Evolutionary conservation across 2,329 filamentous ascomycete genomes (phyloP), one percentile per base, ranked within the genome.

Genomic region (Lecanicillium sp.): DNA sequence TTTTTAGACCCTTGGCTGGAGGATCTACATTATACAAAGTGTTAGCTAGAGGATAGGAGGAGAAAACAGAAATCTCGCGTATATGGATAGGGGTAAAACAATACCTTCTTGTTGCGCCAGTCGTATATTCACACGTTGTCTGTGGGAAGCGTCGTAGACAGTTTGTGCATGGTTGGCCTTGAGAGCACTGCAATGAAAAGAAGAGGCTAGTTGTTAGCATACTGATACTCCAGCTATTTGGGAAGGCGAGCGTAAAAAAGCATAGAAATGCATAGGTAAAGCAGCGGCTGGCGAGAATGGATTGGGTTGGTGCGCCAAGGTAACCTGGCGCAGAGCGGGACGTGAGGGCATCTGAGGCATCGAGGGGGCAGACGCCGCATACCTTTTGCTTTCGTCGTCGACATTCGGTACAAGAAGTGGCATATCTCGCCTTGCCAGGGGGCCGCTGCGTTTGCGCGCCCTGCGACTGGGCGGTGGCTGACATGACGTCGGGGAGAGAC

Each of bases 331-430:
- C 7, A 25, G 22, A 25, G 22, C 22, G n/a, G n/a, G n/a, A 25
- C 22, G 18, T 17, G 25, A 10, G 38, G 28, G 45, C 37, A 45
- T 39, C 32, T 30, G 17, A 34, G 29, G 13, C 33, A 31, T 25
- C 20, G 37, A 18, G 29, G 32, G 11, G 6, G 11, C 22, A 5
- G 9, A 33, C 25, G 20, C 20, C n/a, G 37, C 44, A 30, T 51
- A 69, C 70, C 60, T 67, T 72, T 57, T 73, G 69, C 49, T 73
- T 73, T 42, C 70, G 59, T 43, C 69, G 59, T 33, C 69, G 64
- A 40, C 70, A 74, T 47, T 74, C 70, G 4, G 63, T 63, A 49
- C 70, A 74, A 15, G 68, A 70, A 15, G 65, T 69, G 7, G 60
- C 40, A 38, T 35, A 42, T 36, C 40, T 59, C 20, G 49, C 55